Evolutionary conservation across 495 filamentous ascomycete species (phyloP).

Genomic region (Penicillium manginii): DNA sequence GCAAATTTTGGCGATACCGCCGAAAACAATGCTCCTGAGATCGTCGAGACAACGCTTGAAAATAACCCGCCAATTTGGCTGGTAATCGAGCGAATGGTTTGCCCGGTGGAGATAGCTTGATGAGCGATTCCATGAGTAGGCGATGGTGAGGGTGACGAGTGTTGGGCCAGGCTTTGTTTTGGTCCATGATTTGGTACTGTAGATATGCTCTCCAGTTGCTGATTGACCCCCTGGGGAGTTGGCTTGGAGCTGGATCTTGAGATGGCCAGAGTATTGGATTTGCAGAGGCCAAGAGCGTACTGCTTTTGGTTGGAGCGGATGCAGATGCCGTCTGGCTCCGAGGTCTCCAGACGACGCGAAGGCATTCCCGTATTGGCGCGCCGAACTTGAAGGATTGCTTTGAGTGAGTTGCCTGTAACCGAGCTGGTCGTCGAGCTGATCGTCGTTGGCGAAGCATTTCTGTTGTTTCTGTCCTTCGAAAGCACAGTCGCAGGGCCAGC

Average conservation of each 20-base stretch:
- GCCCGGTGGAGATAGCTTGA: not conserved
- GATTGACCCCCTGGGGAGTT: not conserved
- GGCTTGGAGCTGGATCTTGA: not conserved
- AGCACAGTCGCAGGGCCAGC: not conserved
- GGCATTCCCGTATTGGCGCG: not conserved
- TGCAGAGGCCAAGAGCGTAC: too few species aligned
- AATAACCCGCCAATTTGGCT: constrained; percentile 9
- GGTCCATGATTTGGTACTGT: not conserved
- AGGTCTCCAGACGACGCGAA: not conserved
- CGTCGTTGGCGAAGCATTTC: not conserved
- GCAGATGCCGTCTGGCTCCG: too few species aligned
- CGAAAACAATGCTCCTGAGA: constrained; percentile 16
- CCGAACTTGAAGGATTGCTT: not conserved
- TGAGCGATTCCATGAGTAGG: not conserved
- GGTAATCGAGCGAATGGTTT: constrained; percentile 4
- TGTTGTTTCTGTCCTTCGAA: not conserved
- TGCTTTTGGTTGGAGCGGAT: not conserved
- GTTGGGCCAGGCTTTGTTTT: not conserved
- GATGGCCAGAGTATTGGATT: not conserved
- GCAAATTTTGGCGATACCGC: not conserved
- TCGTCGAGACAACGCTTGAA: constrained; percentile 12
- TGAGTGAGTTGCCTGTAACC: not conserved
- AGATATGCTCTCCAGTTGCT: not conserved
- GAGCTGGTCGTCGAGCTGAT: too few species aligned
- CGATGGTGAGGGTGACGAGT: not conserved